Percentiles rank a stretch among this genome's conserved stretches.
Evolutionary conservation across 352 stramenopile species (phyloP).

Genomic region (Phytophthora syringae): DNA sequence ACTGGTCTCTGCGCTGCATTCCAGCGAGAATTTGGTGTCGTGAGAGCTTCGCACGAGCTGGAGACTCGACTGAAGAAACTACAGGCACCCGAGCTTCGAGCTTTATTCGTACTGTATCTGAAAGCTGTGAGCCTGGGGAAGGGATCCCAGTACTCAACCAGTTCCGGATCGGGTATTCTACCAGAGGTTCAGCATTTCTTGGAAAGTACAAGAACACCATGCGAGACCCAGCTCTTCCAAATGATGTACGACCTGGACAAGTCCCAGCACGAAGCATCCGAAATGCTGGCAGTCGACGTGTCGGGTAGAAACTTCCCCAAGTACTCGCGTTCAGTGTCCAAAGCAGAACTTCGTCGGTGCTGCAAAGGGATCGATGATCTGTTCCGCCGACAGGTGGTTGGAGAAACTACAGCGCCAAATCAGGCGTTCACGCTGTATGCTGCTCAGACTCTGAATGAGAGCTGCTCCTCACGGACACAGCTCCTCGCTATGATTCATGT

Average conservation of each 20-base stretch:
- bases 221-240: conserved; percentile 68
- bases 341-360: conserved; percentile 56
- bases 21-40: conserved; percentile 48
- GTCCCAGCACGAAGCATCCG: conserved; percentile 40
- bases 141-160: conserved; percentile 38
- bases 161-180: conserved; percentile 41
- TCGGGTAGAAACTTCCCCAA: conserved; percentile 63
- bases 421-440: conserved; percentile 62
- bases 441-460: conserved; percentile 44
- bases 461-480: conserved; percentile 65
- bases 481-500: conserved; percentile 61
- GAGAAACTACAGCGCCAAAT: conserved; percentile 36
- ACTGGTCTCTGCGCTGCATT: conserved; percentile 50
- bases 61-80: conserved; percentile 48
- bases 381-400: conserved; percentile 37
- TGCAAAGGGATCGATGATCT: conserved; percentile 63
- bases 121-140: conserved; percentile 45
- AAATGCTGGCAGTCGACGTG: conserved; percentile 63
- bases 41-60: conserved; percentile 42
- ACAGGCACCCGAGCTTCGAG: conserved; percentile 40
- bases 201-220: conserved; percentile 55
- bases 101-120: conserved; percentile 63
- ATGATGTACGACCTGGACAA: conserved; percentile 77
- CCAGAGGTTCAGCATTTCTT: conserved; percentile 59
- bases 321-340: conserved; percentile 59